A percentile compares a stretch with the other conserved stretches of the same genome.
phyloP scores from a whole-genome alignment of 1,284 basidiomycete genomes.

The Puccinia hordei region DNA sequence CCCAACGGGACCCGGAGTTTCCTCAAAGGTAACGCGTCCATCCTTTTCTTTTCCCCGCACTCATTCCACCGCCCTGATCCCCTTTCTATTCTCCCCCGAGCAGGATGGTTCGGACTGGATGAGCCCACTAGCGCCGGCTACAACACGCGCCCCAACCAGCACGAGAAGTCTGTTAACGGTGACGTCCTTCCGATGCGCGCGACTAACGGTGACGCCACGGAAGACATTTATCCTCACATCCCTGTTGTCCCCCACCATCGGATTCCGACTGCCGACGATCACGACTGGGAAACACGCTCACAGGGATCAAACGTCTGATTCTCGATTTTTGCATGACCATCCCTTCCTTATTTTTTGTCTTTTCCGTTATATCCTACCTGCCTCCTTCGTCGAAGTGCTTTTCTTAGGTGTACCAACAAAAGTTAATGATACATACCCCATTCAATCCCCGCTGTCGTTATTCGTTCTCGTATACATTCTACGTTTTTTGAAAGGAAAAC shows the following conservation, averaged over 20 bases:
- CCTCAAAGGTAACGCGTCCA: constrained; percentile 25
- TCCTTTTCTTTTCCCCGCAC: background rate
- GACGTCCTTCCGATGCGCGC: constrained; percentile 39
- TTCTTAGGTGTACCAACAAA: background rate
- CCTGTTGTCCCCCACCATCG: constrained; percentile 38
- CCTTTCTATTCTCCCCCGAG: background rate
- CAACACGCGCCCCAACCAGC: constrained; percentile 11
- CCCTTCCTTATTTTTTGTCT: too few relatives aligned
- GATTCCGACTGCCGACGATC: constrained; percentile 32
- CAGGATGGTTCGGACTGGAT: constrained; percentile 49
- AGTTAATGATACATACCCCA: background rate
- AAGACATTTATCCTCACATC: background rate
- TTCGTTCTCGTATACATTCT: background rate
- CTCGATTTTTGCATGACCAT: too few relatives aligned
- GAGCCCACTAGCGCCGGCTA: constrained; percentile 38
- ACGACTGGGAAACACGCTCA: constrained; percentile 42
- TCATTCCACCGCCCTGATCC: background rate
- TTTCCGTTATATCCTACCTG: background rate
- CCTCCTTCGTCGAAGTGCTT: background rate
- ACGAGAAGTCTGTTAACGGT: constrained; percentile 29
- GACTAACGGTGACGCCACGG: background rate
- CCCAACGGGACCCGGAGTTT: constrained; percentile 47
- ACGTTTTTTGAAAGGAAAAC: background rate
- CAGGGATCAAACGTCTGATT: constrained; percentile 16
- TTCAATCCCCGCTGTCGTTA: background rate